Conservation (phyloP, 2,329 filamentous ascomycete species). For the Aphanoascus verrucosus region DNA sequence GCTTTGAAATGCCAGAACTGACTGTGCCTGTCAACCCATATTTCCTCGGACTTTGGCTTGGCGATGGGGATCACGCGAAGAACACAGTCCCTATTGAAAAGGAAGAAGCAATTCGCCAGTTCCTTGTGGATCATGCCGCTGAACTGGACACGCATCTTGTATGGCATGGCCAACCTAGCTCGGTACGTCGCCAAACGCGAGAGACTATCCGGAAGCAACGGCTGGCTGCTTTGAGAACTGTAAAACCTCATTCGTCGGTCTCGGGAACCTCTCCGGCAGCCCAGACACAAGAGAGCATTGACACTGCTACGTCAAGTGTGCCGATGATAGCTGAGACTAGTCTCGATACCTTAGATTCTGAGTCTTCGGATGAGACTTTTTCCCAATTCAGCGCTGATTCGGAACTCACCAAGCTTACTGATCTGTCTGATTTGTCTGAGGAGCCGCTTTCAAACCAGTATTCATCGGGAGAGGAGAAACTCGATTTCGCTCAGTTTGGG, state of each 20-base stretch:
- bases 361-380: neutral
- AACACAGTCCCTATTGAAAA: constrained; percentile 3
- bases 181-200: neutral
- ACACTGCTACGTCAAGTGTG: neutral
- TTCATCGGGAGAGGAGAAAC: neutral
- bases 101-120: constrained; percentile 13
- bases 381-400: neutral
- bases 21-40: constrained; percentile 17
- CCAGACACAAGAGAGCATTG: neutral
- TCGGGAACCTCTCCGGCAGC: neutral
- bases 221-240: constrained; percentile 3
- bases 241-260: neutral
- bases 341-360: neutral
- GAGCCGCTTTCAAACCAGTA: neutral
- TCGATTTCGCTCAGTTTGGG: neutral
- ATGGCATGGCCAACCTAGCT: neutral
- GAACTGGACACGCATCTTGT: constrained; percentile 13
- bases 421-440: neutral
- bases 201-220: constrained; percentile 8
- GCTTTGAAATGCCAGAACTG: constrained; percentile 23
- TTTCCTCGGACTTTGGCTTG: constrained; percentile 19
- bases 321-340: neutral
- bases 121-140: constrained; percentile 13
- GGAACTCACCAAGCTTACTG: neutral
- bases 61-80: constrained; percentile 13